Percentiles rank a stretch among this genome's conserved stretches.
Conservation (phyloP, 306 rosid genomes). For the Pachyrhizus erosus region DNA sequence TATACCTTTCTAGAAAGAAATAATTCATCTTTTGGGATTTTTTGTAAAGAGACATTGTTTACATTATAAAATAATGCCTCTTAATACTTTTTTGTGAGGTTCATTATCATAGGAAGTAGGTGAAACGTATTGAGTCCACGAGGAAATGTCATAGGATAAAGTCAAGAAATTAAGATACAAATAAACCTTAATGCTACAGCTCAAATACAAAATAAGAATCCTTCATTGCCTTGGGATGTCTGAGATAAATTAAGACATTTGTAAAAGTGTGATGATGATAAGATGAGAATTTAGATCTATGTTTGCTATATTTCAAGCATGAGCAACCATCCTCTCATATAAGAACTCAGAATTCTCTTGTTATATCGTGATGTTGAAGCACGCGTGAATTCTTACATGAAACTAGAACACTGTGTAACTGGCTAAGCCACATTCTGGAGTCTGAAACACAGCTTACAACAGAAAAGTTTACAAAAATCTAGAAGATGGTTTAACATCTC, state of each 20-base stretch:
- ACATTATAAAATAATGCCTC: neutral
- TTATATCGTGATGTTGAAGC: neutral
- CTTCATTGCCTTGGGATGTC: neutral
- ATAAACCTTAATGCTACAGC: neutral
- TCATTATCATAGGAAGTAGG: neutral
- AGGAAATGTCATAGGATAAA: neutral
- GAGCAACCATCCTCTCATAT: neutral
- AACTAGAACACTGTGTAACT: neutral
- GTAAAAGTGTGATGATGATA: neutral
- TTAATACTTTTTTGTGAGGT: neutral
- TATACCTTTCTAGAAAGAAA: neutral
- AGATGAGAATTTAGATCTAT: neutral
- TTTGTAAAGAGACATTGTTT: neutral
- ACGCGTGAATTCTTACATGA: neutral
- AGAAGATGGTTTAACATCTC: neutral
- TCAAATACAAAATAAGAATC: neutral
- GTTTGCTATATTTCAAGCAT: neutral
- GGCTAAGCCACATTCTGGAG: neutral
- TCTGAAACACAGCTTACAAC: neutral
- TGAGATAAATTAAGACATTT: neutral
- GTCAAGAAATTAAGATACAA: neutral
- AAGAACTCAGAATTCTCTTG: neutral
- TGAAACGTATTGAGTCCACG: neutral
- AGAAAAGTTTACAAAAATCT: neutral
- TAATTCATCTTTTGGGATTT: neutral